Evolutionary conservation across 768 basidiomycete genomes (phyloP).

Genomic region (Suillus cothurnatus): DNA sequence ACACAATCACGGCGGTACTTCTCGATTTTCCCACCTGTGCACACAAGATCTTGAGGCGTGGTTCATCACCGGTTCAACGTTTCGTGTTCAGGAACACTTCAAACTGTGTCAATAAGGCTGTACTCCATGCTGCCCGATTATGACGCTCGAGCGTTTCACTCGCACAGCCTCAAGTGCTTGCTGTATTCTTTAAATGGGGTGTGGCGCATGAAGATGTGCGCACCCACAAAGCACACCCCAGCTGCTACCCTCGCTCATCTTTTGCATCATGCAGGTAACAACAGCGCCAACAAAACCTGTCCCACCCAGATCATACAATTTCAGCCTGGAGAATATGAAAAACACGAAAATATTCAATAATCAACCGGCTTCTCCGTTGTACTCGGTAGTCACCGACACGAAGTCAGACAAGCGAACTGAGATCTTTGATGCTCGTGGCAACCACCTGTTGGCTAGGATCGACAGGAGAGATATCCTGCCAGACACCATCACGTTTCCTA

Average conservation of each 20-base stretch:
- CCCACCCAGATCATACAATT: constrained; percentile 12
- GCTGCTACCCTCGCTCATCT: background rate
- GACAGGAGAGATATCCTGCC: constrained; percentile 14
- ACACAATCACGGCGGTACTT: background rate
- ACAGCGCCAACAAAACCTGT: background rate
- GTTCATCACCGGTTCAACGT: background rate
- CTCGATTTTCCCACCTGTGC: background rate
- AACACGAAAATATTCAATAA: constrained; percentile 17
- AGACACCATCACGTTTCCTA: constrained; percentile 18
- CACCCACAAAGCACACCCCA: background rate
- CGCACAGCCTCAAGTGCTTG: background rate
- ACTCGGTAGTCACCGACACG: constrained; percentile 14
- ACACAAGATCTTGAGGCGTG: background rate
- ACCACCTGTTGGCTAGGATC: constrained; percentile 12
- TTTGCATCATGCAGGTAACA: constrained; percentile 11
- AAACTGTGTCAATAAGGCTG: background rate
- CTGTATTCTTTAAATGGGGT: background rate
- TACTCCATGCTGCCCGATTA: background rate
- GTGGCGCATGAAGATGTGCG: background rate
- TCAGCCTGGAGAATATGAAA: constrained; percentile 14
- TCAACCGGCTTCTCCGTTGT: constrained; percentile 11
- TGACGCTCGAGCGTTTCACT: background rate
- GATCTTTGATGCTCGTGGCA: constrained; percentile 12
- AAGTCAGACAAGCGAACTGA: constrained; percentile 13
- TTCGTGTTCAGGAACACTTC: background rate